phyloP scores from a whole-genome alignment of 352 stramenopile genomes.

The Phytophthora europaea region DNA sequence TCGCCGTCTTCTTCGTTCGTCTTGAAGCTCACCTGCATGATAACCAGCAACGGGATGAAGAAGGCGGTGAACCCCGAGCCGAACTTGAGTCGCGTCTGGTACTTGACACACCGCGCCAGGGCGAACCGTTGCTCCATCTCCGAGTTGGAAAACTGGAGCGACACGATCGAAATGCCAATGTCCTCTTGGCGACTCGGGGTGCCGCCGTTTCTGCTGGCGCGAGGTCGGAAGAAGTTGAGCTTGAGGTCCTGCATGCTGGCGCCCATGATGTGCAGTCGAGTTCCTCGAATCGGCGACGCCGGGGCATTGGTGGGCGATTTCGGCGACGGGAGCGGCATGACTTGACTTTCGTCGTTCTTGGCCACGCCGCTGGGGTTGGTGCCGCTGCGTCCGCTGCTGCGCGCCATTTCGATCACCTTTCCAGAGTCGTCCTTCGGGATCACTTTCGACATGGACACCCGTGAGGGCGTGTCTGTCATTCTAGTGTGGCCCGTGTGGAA shows the following conservation, averaged over 20 bases:
- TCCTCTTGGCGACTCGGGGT: constrained; percentile 71
- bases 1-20: constrained; percentile 56
- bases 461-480: constrained; percentile 73
- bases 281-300: constrained; percentile 45
- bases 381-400: constrained; percentile 47
- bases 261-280: constrained; percentile 58
- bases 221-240: constrained; percentile 77
- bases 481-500: constrained; percentile 81
- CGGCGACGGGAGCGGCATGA: constrained; percentile 18
- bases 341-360: constrained; percentile 12
- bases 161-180: constrained; percentile 81
- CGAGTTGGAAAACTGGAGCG: constrained; percentile 72
- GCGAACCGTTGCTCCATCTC: constrained; percentile 79
- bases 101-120: constrained; percentile 63
- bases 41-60: constrained; percentile 86
- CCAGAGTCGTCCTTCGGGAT: constrained; percentile 62
- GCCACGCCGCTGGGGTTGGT: constrained; percentile 12
- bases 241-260: constrained; percentile 74
- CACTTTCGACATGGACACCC: constrained; percentile 78
- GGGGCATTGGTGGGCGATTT: constrained; percentile 30
- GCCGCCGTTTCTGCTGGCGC: constrained; percentile 33
- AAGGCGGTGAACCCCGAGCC: constrained; percentile 81
- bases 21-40: constrained; percentile 91
- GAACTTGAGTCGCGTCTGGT: constrained; percentile 79
- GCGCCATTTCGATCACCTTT: constrained; percentile 38